Evolutionary conservation across 2,329 filamentous ascomycete species (phyloP).

Genomic region (Fusarium sp.): DNA sequence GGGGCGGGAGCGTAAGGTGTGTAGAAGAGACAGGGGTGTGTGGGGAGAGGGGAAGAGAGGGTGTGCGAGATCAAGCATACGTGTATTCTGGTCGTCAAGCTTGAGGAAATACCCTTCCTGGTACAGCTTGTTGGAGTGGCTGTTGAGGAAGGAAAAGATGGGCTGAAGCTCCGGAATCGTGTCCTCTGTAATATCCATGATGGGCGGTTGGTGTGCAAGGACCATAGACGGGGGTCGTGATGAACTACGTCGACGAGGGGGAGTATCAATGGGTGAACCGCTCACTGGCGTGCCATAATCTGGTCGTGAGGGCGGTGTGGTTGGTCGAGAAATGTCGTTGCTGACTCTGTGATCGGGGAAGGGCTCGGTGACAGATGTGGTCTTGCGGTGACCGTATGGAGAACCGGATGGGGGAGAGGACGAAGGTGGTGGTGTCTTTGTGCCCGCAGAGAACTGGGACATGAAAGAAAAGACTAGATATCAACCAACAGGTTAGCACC

Average conservation of each 20-base stretch:
- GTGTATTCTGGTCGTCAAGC: conserved; percentile 91
- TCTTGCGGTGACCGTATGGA: conserved; percentile 48
- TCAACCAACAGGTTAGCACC: conserved; percentile 41
- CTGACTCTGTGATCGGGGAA: conserved; percentile 52
- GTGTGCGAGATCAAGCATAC: conserved; percentile 64
- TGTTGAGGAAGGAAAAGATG: conserved; percentile 94
- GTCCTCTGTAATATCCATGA: conserved; percentile 87
- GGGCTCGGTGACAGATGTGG: conserved; percentile 47
- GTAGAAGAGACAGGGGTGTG: too few relatives aligned
- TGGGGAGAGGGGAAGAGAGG: conserved; percentile 43
- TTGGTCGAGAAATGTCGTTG: conserved; percentile 53
- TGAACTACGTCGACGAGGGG: conserved; percentile 61
- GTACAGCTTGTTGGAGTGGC: conserved; percentile 95
- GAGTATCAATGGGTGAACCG: conserved; percentile 57
- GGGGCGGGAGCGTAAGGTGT: too few relatives aligned
- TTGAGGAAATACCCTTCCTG: conserved; percentile 99
- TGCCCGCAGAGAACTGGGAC: conserved; percentile 76
- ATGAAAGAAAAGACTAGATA: conserved; percentile 86
- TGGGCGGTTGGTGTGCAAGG: conserved; percentile 84
- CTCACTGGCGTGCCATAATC: conserved; percentile 59
- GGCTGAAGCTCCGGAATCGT: conserved; percentile 93
- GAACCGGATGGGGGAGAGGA: conserved; percentile 57
- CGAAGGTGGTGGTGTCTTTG: conserved; percentile 59
- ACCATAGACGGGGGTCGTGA: conserved; percentile 86
- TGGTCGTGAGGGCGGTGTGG: conserved; percentile 53